Evolutionary conservation across 495 filamentous ascomycete species (phyloP), one percentile per base, ranked within the genome.

Genomic region (Aspergillus sparsus): DNA sequence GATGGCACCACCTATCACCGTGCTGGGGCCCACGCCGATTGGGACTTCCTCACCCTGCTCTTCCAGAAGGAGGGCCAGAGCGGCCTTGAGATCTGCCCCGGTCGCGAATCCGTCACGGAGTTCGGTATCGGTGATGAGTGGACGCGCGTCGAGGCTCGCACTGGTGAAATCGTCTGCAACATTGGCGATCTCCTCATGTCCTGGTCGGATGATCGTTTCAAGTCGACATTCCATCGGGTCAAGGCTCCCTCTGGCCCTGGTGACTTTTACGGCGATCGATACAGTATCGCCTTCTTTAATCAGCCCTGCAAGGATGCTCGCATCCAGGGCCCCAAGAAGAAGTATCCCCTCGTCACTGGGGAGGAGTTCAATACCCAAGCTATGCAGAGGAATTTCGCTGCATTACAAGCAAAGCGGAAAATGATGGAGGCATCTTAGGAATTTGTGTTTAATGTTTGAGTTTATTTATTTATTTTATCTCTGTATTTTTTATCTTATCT

Each of bases 131-230:
- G 83, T 8, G 83, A 87, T 53, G 67, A 68, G 8, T 88, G 85
- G 85, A 87, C 83, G n/a, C 82, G 82, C 50, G 74, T 88, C 21
- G 81, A 84, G 66, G 78, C 83, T 1, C 68, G 65, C 4, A 77
- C 74, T 0, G 85, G 82, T 0, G 84, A 85, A 61, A 84, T 87
- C 50, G 83, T 87, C 11, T 87, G 84, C 61, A 89, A 88, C 64
- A 87, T 88, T 58, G 86, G 86, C 12, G 85, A 88, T 66, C 73
- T 88, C 63, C 76, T 89, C 32, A 88, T 89, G 85, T 81, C 77
- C 12, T 88, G 86, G 84, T 85, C 80, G 49, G 86, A 88, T 62
- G 87, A 88, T 66, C 79, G 85, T 34, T 87, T 89, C 71, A 88
- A 87, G 70, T 84, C 81, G 45, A 84, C 82, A 0, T 85, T 85